Evolutionary conservation across 116 monocot genomes (phyloP).

Genomic region (Zostera marina): DNA sequence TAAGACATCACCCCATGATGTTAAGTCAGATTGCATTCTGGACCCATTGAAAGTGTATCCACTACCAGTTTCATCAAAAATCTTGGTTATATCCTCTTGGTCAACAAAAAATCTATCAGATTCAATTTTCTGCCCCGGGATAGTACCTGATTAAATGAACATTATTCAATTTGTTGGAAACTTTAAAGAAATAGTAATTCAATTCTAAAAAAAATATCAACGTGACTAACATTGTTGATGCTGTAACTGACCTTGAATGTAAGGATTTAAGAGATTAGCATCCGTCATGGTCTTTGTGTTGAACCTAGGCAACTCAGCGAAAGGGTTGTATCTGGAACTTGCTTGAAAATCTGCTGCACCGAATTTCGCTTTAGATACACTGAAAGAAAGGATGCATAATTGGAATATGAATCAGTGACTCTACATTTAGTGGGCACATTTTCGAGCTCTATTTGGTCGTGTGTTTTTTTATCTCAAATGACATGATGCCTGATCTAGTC

Average conservation of each 20-base stretch:
- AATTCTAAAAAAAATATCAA: slow-evolving; percentile 3
- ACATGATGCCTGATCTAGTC: slow-evolving; percentile 15
- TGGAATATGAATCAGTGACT: slow-evolving; percentile 69
- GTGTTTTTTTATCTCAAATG: slow-evolving; percentile 8
- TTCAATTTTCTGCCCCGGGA: slow-evolving; percentile 24
- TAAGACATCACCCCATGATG: slow-evolving; percentile 35
- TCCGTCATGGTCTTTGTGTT: slow-evolving; percentile 44
- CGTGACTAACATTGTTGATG: slow-evolving; percentile 30
- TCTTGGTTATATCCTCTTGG: slow-evolving; percentile 27
- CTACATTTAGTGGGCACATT: neutral
- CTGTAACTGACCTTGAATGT: slow-evolving; percentile 17
- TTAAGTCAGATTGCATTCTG: slow-evolving; percentile 25
- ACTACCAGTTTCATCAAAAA: slow-evolving; percentile 23
- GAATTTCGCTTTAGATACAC: slow-evolving; percentile 98
- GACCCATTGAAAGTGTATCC: slow-evolving; percentile 20
- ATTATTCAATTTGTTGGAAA: slow-evolving; percentile 3
- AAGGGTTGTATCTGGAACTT: slow-evolving; percentile 89
- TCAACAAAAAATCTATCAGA: slow-evolving; percentile 27
- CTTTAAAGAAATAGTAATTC: neutral
- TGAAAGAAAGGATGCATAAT: slow-evolving; percentile 73
- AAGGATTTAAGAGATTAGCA: slow-evolving; percentile 14
- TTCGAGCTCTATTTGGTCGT: neutral
- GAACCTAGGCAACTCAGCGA: slow-evolving; percentile 51
- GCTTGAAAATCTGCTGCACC: slow-evolving; percentile 86
- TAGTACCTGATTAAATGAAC: slow-evolving; percentile 15